Conservation (phyloP, 2,329 filamentous ascomycete species). For the Ceratocystis harringtonii region DNA sequence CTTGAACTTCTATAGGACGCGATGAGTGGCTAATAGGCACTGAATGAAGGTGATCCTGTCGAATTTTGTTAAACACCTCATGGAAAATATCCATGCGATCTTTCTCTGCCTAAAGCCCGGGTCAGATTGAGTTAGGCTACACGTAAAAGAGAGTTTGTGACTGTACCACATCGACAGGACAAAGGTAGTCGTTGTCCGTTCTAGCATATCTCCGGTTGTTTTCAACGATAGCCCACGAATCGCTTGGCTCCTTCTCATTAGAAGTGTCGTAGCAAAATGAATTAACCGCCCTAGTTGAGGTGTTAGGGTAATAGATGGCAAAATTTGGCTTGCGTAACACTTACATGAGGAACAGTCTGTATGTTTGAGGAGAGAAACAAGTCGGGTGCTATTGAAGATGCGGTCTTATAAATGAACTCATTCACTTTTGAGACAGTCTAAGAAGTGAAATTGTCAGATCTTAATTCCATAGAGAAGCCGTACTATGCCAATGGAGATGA, state of each 20-base stretch:
- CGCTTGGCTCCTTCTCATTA: neutral
- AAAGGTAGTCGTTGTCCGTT: conserved; percentile 55
- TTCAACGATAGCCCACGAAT: conserved; percentile 34
- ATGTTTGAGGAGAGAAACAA: neutral
- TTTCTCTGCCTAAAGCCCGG: conserved; percentile 43
- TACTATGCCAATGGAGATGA: neutral
- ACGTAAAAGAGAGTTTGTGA: conserved; percentile 18
- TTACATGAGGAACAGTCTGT: neutral
- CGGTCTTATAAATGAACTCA: neutral
- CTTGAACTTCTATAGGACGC: neutral
- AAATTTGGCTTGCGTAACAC: neutral
- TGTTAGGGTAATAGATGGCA: neutral
- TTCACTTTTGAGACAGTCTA: neutral
- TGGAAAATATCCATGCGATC: conserved; percentile 73
- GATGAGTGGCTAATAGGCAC: conserved; percentile 11
- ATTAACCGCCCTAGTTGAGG: neutral
- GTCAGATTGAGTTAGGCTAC: neutral
- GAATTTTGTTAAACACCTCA: conserved; percentile 42
- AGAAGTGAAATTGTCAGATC: conserved; percentile 1
- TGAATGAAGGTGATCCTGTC: conserved; percentile 10
- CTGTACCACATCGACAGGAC: conserved; percentile 59
- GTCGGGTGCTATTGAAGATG: neutral
- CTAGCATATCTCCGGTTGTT: conserved; percentile 57
- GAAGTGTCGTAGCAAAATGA: conserved; percentile 10
- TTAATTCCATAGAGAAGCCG: neutral